Percentiles rank a stretch among this genome's conserved stretches.
Conservation (phyloP, 2,329 filamentous ascomycete species). For the Fusarium praegraminearum region DNA sequence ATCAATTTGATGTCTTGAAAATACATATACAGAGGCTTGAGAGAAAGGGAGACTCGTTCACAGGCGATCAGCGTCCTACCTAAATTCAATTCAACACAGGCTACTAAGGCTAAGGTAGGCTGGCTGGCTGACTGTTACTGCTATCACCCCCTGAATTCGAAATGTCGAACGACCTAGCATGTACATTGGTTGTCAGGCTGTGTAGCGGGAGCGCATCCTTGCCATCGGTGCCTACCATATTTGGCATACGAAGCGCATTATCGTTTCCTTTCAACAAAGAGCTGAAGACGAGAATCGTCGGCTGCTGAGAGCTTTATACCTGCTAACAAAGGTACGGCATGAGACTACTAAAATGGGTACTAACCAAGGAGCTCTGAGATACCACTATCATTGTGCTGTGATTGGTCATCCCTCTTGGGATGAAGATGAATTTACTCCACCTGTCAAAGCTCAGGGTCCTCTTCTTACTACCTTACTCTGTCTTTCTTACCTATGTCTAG, state of each 20-base stretch:
- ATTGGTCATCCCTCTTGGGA: slow-evolving; percentile 9
- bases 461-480: background rate
- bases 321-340: background rate
- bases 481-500: background rate
- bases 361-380: background rate
- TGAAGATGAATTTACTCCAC: slow-evolving; percentile 3
- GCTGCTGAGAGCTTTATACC: background rate
- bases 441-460: background rate
- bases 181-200: background rate
- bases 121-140: background rate
- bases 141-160: slow-evolving; percentile 2
- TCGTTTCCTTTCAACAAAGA: background rate
- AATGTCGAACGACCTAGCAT: slow-evolving; percentile 9
- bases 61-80: slow-evolving; percentile 11
- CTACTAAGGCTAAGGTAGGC: background rate
- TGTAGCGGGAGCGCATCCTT: background rate
- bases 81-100: slow-evolving; percentile 5
- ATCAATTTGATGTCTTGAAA: background rate
- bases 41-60: background rate
- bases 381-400: slow-evolving; percentile 2
- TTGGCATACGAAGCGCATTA: slow-evolving; percentile 14
- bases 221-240: background rate
- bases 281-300: background rate
- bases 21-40: background rate
- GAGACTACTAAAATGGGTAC: background rate